Percentiles rank a stretch among this genome's conserved stretches.
Conservation (phyloP, 805 yeast genomes). For the Pichia nakasei region DNA sequence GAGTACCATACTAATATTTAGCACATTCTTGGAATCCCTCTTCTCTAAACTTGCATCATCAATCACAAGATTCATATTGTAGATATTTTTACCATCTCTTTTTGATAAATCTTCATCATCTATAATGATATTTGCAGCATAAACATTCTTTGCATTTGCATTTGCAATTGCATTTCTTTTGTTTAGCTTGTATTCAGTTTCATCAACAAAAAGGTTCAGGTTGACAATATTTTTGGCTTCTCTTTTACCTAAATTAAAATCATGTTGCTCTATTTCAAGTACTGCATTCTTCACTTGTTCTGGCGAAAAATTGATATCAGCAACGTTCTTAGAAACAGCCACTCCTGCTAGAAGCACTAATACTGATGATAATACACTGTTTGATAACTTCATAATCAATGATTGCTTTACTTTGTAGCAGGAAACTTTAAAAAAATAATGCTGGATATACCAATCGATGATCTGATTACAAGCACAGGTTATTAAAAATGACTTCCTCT, state of each 20-base stretch:
- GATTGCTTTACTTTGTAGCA: too few relatives aligned
- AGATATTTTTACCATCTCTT: slow-evolving; percentile 15
- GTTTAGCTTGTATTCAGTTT: slow-evolving; percentile 2
- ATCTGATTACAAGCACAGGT: too few relatives aligned
- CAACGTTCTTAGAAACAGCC: slow-evolving; percentile 5
- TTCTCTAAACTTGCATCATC: slow-evolving; percentile 4
- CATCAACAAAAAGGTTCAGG: slow-evolving; percentile 11
- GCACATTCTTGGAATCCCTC: slow-evolving; percentile 12
- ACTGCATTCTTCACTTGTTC: slow-evolving; percentile 1
- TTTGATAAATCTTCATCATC: slow-evolving; percentile 7
- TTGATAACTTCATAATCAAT: not conserved
- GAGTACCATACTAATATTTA: slow-evolving; percentile 8
- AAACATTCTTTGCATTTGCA: slow-evolving; percentile 9
- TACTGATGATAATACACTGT: not conserved
- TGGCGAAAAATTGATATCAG: slow-evolving; percentile 1
- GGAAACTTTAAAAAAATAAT: too few relatives aligned
- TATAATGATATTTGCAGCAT: slow-evolving; percentile 11
- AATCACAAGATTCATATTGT: slow-evolving; percentile 9
- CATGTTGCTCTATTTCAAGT: slow-evolving; percentile 7
- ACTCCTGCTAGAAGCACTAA: not conserved
- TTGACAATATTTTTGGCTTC: slow-evolving; percentile 11
- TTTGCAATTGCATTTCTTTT: slow-evolving; percentile 4
- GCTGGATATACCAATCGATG: too few relatives aligned
- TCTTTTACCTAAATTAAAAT: slow-evolving; percentile 6
- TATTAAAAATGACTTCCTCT: too few relatives aligned